These are phyloP conservation scores for Steccherinum ochraceum DNA, from an alignment of 768 basidiomycete genomes.

Conservation along the genomic window DNA sequence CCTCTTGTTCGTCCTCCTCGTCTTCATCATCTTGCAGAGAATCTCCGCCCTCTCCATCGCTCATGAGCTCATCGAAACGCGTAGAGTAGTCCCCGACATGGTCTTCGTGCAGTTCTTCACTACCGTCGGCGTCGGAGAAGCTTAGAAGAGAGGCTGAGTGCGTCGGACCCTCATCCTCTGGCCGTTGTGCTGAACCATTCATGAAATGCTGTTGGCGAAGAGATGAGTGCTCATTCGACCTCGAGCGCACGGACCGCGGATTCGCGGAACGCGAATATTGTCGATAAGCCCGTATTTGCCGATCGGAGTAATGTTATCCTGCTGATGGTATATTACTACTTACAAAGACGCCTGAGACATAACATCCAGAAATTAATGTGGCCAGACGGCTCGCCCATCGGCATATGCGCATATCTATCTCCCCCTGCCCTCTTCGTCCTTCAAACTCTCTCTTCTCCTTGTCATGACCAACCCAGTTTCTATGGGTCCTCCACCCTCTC, in stretches of 20 bases:
- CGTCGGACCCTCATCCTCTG: not conserved
- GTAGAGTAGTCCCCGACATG: slow-evolving; percentile 55
- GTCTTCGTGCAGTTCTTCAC: slow-evolving; percentile 34
- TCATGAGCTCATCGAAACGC: slow-evolving; percentile 64
- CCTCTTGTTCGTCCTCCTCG: slow-evolving; percentile 50
- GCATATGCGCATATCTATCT: slow-evolving; percentile 12
- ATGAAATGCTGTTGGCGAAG: too few species aligned
- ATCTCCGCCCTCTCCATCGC: slow-evolving; percentile 25
- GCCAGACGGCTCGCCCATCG: slow-evolving; percentile 7
- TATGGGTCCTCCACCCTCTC: slow-evolving; percentile 77
- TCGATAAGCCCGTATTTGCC: not conserved
- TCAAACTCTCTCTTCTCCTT: slow-evolving; percentile 8
- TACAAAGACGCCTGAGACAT: not conserved
- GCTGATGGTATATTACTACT: not conserved
- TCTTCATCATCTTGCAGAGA: slow-evolving; percentile 21
- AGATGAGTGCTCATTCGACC: not conserved
- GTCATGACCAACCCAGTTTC: slow-evolving; percentile 54
- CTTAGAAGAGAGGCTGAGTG: slow-evolving; percentile 13
- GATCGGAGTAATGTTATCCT: too few species aligned
- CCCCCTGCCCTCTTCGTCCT: slow-evolving; percentile 11
- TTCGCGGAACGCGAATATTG: not conserved
- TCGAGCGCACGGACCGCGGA: not conserved
- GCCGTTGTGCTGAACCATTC: slow-evolving; percentile 18
- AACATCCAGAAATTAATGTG: not conserved
- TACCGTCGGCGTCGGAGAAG: slow-evolving; percentile 36